Percentiles rank a stretch among this genome's conserved stretches.
phyloP scores from a whole-genome alignment of 306 rosid species.

The Boehmeria nivea region DNA sequence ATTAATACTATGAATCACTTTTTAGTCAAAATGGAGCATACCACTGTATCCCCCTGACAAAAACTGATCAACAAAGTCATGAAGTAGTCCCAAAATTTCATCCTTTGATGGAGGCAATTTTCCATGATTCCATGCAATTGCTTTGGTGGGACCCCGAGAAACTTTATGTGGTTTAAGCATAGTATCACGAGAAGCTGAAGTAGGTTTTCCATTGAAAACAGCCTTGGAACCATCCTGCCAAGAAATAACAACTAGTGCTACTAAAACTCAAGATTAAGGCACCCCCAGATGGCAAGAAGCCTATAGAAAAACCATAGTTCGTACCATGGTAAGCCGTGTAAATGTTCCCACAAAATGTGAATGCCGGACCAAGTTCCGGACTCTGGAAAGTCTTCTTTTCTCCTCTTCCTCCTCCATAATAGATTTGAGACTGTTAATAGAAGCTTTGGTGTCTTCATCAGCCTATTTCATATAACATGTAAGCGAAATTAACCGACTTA shows the following conservation, averaged over 20 bases:
- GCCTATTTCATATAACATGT: slow-evolving; percentile 38
- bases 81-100: slow-evolving; percentile 67
- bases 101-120: slow-evolving; percentile 57
- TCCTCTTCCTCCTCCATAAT: slow-evolving; percentile 74
- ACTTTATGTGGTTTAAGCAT: slow-evolving; percentile 52
- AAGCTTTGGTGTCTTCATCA: slow-evolving; percentile 39
- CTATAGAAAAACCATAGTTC: slow-evolving; percentile 13
- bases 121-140: slow-evolving; percentile 85
- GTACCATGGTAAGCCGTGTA: slow-evolving; percentile 70
- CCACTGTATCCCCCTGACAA: slow-evolving; percentile 80
- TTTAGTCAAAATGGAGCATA: slow-evolving; percentile 23
- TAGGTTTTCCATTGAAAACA: slow-evolving; percentile 76
- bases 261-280: slow-evolving; percentile 15
- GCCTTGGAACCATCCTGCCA: slow-evolving; percentile 88
- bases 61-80: slow-evolving; percentile 70
- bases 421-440: slow-evolving; percentile 63
- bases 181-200: slow-evolving; percentile 39
- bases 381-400: slow-evolving; percentile 44
- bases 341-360: slow-evolving; percentile 87
- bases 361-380: slow-evolving; percentile 45
- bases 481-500: slow-evolving; percentile 15
- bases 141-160: slow-evolving; percentile 56
- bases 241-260: slow-evolving; percentile 23
- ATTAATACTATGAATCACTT: not conserved
- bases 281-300: slow-evolving; percentile 6